Base-by-base conservation (phyloP, 2,329 filamentous ascomycete species). In the Blastomyces parvus region DNA sequence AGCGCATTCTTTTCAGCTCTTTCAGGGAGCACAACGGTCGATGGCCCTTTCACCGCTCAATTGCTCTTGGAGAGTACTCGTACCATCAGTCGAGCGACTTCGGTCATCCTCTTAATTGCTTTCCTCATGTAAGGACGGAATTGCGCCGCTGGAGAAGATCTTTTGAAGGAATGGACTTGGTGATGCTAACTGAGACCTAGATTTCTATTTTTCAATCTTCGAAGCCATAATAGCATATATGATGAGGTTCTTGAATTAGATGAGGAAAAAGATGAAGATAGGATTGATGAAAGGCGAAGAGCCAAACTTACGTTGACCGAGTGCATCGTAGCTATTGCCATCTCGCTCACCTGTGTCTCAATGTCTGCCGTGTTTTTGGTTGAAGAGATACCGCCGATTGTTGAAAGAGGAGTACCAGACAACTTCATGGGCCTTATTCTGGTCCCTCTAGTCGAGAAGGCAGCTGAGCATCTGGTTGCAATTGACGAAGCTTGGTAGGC, bases 381-480 rank as follows among this genome's bases (percentile, higher is more conserved):
- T 17, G 77, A 86, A 60, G 80, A 92, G 70, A 94, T 94, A 64
- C 82, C 85, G 46, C 79, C 76, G 69, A 84, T 87, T 52, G 84
- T 86, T 25, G 77, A 81, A 52, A 76, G 75, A 33, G 74, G 78
- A 33, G 77, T 86, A 50, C 80, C 80, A 0, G 83, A 86, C 67
- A 80, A 81, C 38, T 87, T 87, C 66, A 77, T 87, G 66, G 84
- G 90, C 69, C 79, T 95, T 46, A 93, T 94, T 67, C 81, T 95
- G 0, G 83, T 94, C 19, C 78, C 89, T 36, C 6, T 36, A 36
- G 90, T 94, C 6, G 91, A 95, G 72, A 95, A 96, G 75, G 87
- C 88, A 2, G 90, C 90, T 14, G 90, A 95, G 74, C 90, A 95
- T 75, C 78, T 95, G 57, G 92, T 89, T 1, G 89, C 90, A 52